Base-by-base conservation (phyloP, 1,284 basidiomycete genomes). In the Stygiomarasmius scandens region DNA sequence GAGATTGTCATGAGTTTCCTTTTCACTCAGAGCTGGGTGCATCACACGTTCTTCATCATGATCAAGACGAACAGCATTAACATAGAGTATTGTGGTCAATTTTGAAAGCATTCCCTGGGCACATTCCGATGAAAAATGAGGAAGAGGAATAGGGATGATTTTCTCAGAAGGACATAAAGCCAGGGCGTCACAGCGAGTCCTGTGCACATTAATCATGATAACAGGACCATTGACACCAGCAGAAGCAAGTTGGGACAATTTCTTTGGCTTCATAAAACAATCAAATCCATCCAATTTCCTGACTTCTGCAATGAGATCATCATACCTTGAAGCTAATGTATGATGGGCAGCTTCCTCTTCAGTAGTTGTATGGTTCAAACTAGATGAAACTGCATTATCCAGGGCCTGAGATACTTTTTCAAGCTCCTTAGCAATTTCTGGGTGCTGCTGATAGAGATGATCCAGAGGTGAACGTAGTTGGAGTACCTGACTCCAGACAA, bases 211-310 rank as follows among this genome's bases (percentile, higher is more conserved):
- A 1, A 61, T 54, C 43, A 56, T 32, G 12, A 61, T 54, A 14
- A 61, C 55, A 12, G 56, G 60, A 1, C 60, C 60, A 34, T 34
- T 23, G 14, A 29, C 12, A 22, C 50, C 51, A 25, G 57, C 56
- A n/a, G 36, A 12, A 3, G 44, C 1, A 4, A 58, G 45, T 22
- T 43, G 14, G 2, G 50, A 22, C 16, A 58, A 41, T n/a, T 34
- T 44, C 34, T 55, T 58, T 22, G 56, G 38, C 16, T 43, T 52
- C 19, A 61, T 16, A n/a, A 61, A 61, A 22, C 47, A 9, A n/a
- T 55, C 46, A 52, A 61, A 61, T 0, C 56, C 54, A 11, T 43
- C 32, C 14, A 58, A 50, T 1, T 25, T 23, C 9, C 59, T 34
- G 22, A 61, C 55, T 29, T 61, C 19, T 9, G 52, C 32, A 19